Evolutionary conservation across 2,329 filamentous ascomycete species (phyloP).

Genomic region (Sporothrix mexicana): DNA sequence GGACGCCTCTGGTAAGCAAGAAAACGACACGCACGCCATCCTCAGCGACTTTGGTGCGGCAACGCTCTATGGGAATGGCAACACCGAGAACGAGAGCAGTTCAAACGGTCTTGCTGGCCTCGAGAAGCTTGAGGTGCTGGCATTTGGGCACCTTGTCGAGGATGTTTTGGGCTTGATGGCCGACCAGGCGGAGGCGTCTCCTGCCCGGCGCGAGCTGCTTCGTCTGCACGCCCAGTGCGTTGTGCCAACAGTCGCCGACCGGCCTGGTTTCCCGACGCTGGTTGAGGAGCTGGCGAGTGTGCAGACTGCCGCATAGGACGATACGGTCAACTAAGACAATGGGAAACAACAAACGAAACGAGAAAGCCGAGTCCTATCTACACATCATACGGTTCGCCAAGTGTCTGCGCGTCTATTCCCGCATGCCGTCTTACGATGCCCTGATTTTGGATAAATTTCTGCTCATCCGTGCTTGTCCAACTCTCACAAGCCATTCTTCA

Average conservation of each 20-base stretch:
- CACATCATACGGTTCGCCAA: not conserved
- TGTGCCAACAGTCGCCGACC: conserved; percentile 38
- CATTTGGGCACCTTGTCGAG: conserved; percentile 55
- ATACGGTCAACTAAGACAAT: not conserved
- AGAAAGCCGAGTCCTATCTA: not conserved
- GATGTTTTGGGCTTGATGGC: conserved; percentile 49
- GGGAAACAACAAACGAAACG: not conserved
- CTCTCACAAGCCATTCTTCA: not conserved
- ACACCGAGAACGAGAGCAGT: conserved; percentile 34
- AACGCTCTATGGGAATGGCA: conserved; percentile 49
- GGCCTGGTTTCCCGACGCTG: conserved; percentile 46
- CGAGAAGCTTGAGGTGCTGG: conserved; percentile 55
- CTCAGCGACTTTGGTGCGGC: conserved; percentile 57
- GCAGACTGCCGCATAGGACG: not conserved
- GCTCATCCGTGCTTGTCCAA: too few relatives aligned
- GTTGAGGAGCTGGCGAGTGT: conserved; percentile 36
- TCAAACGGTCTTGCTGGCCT: conserved; percentile 38
- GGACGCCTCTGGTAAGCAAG: not conserved
- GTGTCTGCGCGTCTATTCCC: not conserved
- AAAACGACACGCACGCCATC: conserved; percentile 46
- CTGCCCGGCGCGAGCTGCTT: conserved; percentile 39
- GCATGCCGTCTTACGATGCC: not conserved
- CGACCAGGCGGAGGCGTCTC: not conserved
- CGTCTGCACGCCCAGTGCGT: conserved; percentile 44
- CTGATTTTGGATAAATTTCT: not conserved